Conservation (phyloP, 2,329 filamentous ascomycete species). For the Trichoderma sp. region DNA sequence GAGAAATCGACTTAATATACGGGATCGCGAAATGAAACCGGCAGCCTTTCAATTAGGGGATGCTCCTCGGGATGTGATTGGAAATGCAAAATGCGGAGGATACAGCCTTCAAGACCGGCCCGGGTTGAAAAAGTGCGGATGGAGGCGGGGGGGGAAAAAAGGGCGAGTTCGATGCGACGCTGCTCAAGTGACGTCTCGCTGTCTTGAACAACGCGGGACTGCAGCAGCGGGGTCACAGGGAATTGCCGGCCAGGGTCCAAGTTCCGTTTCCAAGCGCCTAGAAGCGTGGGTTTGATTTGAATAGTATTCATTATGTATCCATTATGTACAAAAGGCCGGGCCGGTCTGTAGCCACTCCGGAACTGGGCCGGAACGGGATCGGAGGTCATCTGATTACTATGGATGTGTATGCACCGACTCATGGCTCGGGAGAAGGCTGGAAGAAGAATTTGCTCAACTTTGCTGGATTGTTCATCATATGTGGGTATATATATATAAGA, state of each 20-base stretch:
- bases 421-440: neutral
- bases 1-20: neutral
- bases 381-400: neutral
- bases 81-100: constrained; percentile 16
- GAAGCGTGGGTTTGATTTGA: neutral
- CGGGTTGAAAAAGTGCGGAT: constrained; percentile 7
- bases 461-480: neutral
- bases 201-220: neutral
- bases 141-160: neutral
- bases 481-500: constrained; percentile 12
- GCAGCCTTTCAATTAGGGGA: neutral
- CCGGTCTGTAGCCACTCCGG: neutral
- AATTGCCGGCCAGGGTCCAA: neutral
- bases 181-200: constrained; percentile 5
- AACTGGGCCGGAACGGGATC: constrained; percentile 7
- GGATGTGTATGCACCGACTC: neutral
- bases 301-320: neutral
- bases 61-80: constrained; percentile 3
- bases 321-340: constrained; percentile 3
- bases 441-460: neutral
- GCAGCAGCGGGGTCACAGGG: neutral
- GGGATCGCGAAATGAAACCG: neutral
- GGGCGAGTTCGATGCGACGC: neutral
- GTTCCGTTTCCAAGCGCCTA: neutral
- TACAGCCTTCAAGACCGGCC: neutral